Base-by-base conservation (phyloP, 305 asterid genomes). In the Plantago lanceolata region DNA sequence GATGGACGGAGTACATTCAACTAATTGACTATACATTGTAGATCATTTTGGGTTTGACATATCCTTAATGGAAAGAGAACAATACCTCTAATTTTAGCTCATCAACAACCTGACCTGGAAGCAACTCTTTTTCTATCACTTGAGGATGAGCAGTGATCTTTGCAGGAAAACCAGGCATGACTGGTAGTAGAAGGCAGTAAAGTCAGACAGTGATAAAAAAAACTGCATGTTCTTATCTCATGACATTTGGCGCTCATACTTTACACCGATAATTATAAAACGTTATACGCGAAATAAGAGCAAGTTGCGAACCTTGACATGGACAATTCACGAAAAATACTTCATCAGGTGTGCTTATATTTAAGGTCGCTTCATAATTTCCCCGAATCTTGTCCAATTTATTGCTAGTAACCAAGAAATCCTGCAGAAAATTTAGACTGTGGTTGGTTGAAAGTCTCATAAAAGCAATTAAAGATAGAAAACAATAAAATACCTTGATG, bases 51-150 rank as follows among this genome's bases (percentile, higher is more conserved):
- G 45, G 60, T 9, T 45, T 52, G 43, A 0, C 48, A 70, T 52
- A 52, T 20, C 55, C 50, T 21, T 4, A 52, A 16, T 48, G 48
- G 19, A 11, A 37, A 62, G 59, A 59, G 15, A 50, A 29, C 59
- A 26, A 26, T 68, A 83, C 90, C 82, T 81, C 89, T 18, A 85
- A 61, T 17, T 8, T 52, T 51, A 87, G 79, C 29, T 81, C 74
- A 58, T 79, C 57, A 53, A 87, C 65, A 48, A 79, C 68, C 61
- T 79, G 85, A 16, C 89, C 89, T 0, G 90, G 96, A 75, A 80
- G 62, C 68, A 87, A 68, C 51, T 74, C 37, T 21, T 57, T 60
- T 48, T 50, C 64, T 19, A 61, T 48, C 19, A 60, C 33, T 19
- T 28, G 49, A 59, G 84, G 82, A 48, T 17, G 62, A 18, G 61